Base-by-base conservation (phyloP, 495 filamentous ascomycete genomes). In the Amphirosellinia nigrospora region DNA sequence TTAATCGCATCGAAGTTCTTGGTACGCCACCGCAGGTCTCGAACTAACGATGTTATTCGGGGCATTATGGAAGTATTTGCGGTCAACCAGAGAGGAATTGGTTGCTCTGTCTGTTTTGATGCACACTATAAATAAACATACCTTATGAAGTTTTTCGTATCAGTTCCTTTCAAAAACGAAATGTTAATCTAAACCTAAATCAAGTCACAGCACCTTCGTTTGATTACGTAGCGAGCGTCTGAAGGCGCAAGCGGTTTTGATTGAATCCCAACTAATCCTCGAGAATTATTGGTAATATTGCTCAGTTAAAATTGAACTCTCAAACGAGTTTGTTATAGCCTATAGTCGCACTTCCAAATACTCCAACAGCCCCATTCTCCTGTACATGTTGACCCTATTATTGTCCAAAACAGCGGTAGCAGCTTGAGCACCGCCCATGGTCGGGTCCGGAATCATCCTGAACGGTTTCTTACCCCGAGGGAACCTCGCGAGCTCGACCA, bases 381-480 rank as follows among this genome's bases (percentile, higher is more conserved):
- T 67, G 23, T 56, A 70, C 28, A 32, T 23, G 39, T 70, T 72
- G 8, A 69, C 58, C 30, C 55, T 72, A 50, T 72, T 72, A 30
- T 64, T 64, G 19, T 72, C 70, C 7, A 62, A 9, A 23, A 72
- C 55, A 26, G 61, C 21, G 5, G 70, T 58, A 28, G 32, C 70
- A 16, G 60, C 64, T 5, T 72, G 32, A 8, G 8, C 46, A 13
- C 70, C 70, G 46, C 62, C 66, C 65, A 19, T 52, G 4, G 66
- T 66, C 9, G 65, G 58, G 45, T 72, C 70, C 3, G 48, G 36
- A 43, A 63, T 55, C 64, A 72, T 26, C 39, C 70, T 68, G 23
- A 72, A 69, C 32, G 70, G 70, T 36, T 72, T 72, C 66, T 72
- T 64, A 15, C 70, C 70, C 26, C 65, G 67, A 4, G 70, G 70